These are phyloP conservation scores for Leucocoprinus sp. DNA, from an alignment of 768 basidiomycete species.

Conservation along the genomic window DNA sequence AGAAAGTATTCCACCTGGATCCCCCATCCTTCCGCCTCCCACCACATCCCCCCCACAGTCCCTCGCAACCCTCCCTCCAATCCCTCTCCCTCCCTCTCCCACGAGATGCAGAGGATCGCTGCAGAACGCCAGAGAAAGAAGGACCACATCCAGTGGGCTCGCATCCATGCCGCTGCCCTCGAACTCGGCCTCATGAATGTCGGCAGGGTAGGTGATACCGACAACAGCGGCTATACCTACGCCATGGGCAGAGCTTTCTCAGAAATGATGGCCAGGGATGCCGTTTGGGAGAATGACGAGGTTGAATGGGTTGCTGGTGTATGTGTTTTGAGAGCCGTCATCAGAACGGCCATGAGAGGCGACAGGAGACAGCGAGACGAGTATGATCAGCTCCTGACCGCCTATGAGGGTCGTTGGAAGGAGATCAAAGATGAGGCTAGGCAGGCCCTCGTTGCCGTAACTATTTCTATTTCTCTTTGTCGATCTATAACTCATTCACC, in stretches of 20 bases:
- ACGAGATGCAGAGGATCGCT: conserved; percentile 59
- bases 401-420: conserved; percentile 61
- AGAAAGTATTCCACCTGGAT: conserved; percentile 51
- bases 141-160: conserved; percentile 60
- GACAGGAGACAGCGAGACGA: conserved; percentile 40
- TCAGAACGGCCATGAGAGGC: conserved; percentile 43
- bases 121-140: conserved; percentile 51
- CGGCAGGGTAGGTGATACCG: conserved; percentile 30
- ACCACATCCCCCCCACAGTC: conserved; percentile 11
- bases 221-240: conserved; percentile 35
- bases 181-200: conserved; percentile 46
- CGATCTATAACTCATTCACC: background rate
- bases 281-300: conserved; percentile 59
- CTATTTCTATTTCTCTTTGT: conserved; percentile 12
- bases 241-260: conserved; percentile 41
- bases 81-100: conserved; percentile 33
- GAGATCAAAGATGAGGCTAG: conserved; percentile 62
- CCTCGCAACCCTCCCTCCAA: conserved; percentile 13
- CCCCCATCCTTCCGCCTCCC: conserved; percentile 20
- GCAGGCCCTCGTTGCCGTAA: conserved; percentile 51
- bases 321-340: conserved; percentile 48
- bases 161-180: conserved; percentile 55
- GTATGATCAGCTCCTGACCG: conserved; percentile 46
- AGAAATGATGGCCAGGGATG: conserved; percentile 55
- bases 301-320: conserved; percentile 65